Percentiles rank a stretch among this genome's conserved stretches.
Conservation (phyloP, 441 rosid genomes). For the Biscutella laevigata region DNA sequence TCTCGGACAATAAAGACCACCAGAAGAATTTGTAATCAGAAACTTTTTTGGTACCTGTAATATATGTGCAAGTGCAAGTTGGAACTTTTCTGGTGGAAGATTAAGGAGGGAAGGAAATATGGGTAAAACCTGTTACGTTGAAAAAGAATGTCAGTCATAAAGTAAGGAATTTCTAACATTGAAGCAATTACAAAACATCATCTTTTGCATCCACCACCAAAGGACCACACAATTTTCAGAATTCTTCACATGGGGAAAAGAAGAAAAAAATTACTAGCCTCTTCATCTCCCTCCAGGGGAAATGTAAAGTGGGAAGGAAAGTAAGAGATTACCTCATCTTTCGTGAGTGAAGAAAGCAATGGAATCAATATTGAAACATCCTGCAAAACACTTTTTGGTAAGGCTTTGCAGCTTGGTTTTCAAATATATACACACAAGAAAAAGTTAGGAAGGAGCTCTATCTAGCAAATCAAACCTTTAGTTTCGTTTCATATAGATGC, state of each 20-base stretch:
- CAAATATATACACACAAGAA: slow-evolving; percentile 2
- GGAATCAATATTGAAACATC: slow-evolving; percentile 96
- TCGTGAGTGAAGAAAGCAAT: slow-evolving; percentile 87
- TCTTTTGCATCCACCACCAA: slow-evolving; percentile 8
- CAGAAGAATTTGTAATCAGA: too few relatives aligned
- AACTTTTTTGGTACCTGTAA: slow-evolving; percentile 55
- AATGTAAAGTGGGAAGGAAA: not conserved
- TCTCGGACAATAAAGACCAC: too few relatives aligned
- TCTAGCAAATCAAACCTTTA: slow-evolving; percentile 52
- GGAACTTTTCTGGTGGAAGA: slow-evolving; percentile 93
- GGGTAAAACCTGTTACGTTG: slow-evolving; percentile 69
- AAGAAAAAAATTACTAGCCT: not conserved
- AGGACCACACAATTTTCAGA: slow-evolving; percentile 1
- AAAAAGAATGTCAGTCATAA: slow-evolving; percentile 10
- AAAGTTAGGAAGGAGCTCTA: not conserved
- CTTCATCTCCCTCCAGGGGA: slow-evolving; percentile 4
- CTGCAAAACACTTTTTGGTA: slow-evolving; percentile 40
- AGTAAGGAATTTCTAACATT: slow-evolving; percentile 1
- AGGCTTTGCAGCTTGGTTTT: slow-evolving; percentile 14
- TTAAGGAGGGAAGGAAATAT: slow-evolving; percentile 88
- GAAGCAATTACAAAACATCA: not conserved
- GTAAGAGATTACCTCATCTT: slow-evolving; percentile 61
- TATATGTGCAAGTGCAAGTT: slow-evolving; percentile 92
- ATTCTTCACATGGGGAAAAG: slow-evolving; percentile 1
- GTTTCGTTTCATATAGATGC: slow-evolving; percentile 85